phyloP scores from a whole-genome alignment of 768 basidiomycete species.

The Lentinula edodes region DNA sequence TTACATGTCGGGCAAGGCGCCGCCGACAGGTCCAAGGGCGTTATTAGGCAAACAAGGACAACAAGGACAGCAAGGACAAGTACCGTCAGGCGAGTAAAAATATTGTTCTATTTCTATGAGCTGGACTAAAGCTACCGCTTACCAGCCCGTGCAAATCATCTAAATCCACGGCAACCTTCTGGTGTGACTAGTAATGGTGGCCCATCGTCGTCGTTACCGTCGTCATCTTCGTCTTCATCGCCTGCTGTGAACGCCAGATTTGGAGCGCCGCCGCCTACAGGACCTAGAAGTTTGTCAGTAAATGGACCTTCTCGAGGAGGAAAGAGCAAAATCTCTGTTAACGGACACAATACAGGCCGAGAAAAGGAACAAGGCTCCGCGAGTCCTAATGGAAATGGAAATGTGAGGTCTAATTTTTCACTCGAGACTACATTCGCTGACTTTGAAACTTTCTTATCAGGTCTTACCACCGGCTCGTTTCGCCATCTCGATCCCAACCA shows the following conservation, averaged over 20 bases:
- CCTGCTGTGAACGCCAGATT: background rate
- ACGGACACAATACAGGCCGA: background rate
- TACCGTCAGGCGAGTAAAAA: background rate
- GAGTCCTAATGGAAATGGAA: background rate
- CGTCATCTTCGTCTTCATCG: background rate
- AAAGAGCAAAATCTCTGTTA: constrained; percentile 1
- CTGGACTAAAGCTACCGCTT: background rate
- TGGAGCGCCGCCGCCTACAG: constrained; percentile 4
- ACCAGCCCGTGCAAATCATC: background rate
- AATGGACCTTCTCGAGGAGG: background rate
- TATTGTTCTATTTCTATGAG: background rate
- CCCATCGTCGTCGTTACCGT: background rate
- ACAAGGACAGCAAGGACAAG: background rate
- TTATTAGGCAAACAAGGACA: constrained; percentile 2
- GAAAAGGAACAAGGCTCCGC: background rate
- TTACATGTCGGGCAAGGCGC: constrained; percentile 7
- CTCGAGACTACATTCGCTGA: background rate
- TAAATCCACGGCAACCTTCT: background rate
- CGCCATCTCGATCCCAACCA: constrained; percentile 2
- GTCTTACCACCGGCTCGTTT: background rate
- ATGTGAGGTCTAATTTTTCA: background rate
- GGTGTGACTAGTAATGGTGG: background rate
- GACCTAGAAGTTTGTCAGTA: constrained; percentile 2
- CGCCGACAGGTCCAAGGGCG: constrained; percentile 6
- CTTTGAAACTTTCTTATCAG: background rate